phyloP scores from a whole-genome alignment of 768 basidiomycete species.

The Rhizopogon sp. region DNA sequence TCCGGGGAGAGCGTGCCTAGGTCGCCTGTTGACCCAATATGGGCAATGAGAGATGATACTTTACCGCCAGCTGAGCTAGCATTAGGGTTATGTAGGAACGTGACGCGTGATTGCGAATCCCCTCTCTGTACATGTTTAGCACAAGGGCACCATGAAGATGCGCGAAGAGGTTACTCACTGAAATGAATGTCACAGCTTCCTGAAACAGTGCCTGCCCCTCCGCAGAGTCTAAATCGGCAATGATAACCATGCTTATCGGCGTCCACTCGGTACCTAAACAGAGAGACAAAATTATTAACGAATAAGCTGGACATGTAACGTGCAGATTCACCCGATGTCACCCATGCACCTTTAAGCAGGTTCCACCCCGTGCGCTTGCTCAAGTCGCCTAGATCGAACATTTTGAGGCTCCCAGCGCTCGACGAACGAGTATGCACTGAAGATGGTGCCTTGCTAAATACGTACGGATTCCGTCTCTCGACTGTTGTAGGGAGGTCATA shows the following conservation, averaged over 20 bases:
- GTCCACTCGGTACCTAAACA: constrained; percentile 7
- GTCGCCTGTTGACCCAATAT: not conserved
- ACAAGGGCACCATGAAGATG: not conserved
- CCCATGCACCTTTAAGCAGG: constrained; percentile 34
- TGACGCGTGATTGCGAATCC: constrained; percentile 50
- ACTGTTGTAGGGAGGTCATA: constrained; percentile 80
- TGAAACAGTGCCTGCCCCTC: constrained; percentile 55
- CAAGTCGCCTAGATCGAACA: constrained; percentile 16
- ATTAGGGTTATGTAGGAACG: constrained; percentile 73
- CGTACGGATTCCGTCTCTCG: constrained; percentile 68
- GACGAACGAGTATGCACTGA: constrained; percentile 44
- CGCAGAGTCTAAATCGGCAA: constrained; percentile 72
- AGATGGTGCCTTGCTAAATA: constrained; percentile 47
- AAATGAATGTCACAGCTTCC: constrained; percentile 57
- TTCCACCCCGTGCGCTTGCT: not conserved
- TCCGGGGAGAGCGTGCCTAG: constrained; percentile 27
- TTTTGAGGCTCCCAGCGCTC: constrained; percentile 47
- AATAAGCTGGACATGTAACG: constrained; percentile 8
- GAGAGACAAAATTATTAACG: not conserved
- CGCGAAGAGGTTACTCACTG: not conserved
- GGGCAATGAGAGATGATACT: not conserved
- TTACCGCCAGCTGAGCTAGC: not conserved
- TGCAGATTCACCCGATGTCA: constrained; percentile 56
- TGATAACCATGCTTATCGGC: constrained; percentile 53
- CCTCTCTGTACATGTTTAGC: constrained; percentile 30